Percentiles rank a stretch among this genome's conserved stretches.
Conservation (phyloP, 305 asterid genomes). For the Plantago rigida region DNA sequence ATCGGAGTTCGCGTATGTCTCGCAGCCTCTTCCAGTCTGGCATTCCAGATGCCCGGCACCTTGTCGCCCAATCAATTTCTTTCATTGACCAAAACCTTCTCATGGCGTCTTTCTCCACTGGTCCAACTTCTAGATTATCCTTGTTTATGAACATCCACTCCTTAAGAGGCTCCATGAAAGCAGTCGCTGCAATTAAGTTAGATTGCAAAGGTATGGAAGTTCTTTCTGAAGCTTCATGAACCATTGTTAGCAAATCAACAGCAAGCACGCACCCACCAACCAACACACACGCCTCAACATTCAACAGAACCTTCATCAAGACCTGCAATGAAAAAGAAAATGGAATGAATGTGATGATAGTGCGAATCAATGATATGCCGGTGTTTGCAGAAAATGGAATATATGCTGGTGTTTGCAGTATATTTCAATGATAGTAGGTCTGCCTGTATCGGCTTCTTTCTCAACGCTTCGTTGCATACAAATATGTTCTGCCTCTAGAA, state of each 20-base stretch:
- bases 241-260: constrained; percentile 82
- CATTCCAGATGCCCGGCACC: constrained; percentile 96
- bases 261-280: constrained; percentile 98
- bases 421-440: too few relatives aligned
- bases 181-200: constrained; percentile 90
- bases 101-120: constrained; percentile 90
- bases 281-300: constrained; percentile 92
- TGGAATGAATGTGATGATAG: constrained; percentile 10
- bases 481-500: too few relatives aligned
- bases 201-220: constrained; percentile 96
- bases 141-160: constrained; percentile 83
- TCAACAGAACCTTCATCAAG: constrained; percentile 81
- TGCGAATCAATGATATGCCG: too few relatives aligned
- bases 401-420: too few relatives aligned
- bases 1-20: constrained; percentile 94
- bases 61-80: constrained; percentile 88
- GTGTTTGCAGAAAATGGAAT: too few relatives aligned
- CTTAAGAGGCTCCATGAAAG: constrained; percentile 92
- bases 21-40: constrained; percentile 91
- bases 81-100: constrained; percentile 89
- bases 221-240: constrained; percentile 96
- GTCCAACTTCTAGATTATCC: constrained; percentile 75
- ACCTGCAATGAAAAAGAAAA: constrained; percentile 43
- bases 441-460: too few relatives aligned
- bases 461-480: too few relatives aligned